Percentiles rank a stretch among this genome's conserved stretches.
Evolutionary conservation across 768 basidiomycete species (phyloP).

Genomic region (Leccinum fibrillosum): DNA sequence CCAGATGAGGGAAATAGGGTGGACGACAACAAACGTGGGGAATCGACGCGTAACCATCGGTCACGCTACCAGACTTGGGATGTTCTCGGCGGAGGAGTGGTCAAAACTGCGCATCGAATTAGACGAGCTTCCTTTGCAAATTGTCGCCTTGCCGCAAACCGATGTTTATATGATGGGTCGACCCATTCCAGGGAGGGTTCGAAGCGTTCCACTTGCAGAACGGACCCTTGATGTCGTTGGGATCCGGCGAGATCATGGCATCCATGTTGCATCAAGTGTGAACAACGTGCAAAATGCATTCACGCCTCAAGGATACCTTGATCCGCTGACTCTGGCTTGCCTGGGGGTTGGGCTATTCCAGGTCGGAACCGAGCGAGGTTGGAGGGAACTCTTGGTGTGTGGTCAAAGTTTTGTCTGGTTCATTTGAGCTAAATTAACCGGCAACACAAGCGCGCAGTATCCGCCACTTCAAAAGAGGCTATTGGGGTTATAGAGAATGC

Average conservation of each 20-base stretch:
- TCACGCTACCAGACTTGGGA: slow-evolving; percentile 56
- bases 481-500: slow-evolving; percentile 34
- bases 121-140: slow-evolving; percentile 44
- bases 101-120: slow-evolving; percentile 33
- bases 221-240: slow-evolving; percentile 55
- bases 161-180: slow-evolving; percentile 71
- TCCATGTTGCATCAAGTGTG: slow-evolving; percentile 54
- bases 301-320: slow-evolving; percentile 63
- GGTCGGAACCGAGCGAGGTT: slow-evolving; percentile 45
- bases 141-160: slow-evolving; percentile 59
- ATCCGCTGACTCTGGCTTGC: slow-evolving; percentile 57
- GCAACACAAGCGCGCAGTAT: slow-evolving; percentile 44
- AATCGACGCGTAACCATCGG: slow-evolving; percentile 50
- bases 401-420: neutral
- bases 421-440: slow-evolving; percentile 2
- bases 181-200: slow-evolving; percentile 12
- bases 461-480: slow-evolving; percentile 49
- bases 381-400: slow-evolving; percentile 47
- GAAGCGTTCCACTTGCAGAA: slow-evolving; percentile 38
- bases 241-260: slow-evolving; percentile 40
- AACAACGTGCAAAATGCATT: slow-evolving; percentile 69
- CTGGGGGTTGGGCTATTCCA: slow-evolving; percentile 61
- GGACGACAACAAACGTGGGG: slow-evolving; percentile 24
- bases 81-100: slow-evolving; percentile 49
- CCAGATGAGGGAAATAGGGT: slow-evolving; percentile 34